Evolutionary conservation across 179 eudicot species (phyloP), one percentile per base, ranked within the genome.

Genomic region (Monotropa hypopitys): DNA sequence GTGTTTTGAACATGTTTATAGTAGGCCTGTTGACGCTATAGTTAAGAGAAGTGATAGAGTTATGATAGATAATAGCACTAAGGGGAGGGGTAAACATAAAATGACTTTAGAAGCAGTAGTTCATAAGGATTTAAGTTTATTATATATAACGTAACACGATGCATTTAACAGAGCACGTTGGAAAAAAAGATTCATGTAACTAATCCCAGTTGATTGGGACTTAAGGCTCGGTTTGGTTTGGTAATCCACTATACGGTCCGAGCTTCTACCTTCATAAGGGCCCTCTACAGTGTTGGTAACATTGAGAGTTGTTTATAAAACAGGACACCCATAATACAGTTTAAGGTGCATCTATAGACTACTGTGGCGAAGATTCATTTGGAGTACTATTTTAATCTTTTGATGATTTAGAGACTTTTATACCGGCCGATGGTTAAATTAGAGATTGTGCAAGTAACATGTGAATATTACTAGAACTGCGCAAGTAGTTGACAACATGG

Each of bases 331-430:
- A 23, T 4, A 28, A 28, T 59, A 26, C 35, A 59, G 65, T 61
- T 75, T 8, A 47, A 47, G 78, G 21, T 75, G 68, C 63, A 9
- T 61, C 43, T 63, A n/a, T 26, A 59, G 65, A 32, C 71, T 43
- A 43, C 46, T 13, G 49, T 30, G 35, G 10, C 15, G 35, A 28
- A 61, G 42, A 65, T 32, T 62, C 30, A 46, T n/a, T 4, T 21
- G 49, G 43, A 13, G 47, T 33, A 49, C 63, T 33, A 11, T 49
- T 42, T 28, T 23, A 12, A 15, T 20, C 21, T 43, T 42, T 42
- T 8, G 21, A 69, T 12, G 21, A 50, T 33, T 73, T 43, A 9
- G 20, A 2, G 10, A 40, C 65, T 73, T 51, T 35, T 20, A 33
- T 5, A 18, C 23, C 0, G 28, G 32, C 45, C 18, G 62, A 28